phyloP scores from a whole-genome alignment of 179 eudicot genomes.

The Nepenthes alata region DNA sequence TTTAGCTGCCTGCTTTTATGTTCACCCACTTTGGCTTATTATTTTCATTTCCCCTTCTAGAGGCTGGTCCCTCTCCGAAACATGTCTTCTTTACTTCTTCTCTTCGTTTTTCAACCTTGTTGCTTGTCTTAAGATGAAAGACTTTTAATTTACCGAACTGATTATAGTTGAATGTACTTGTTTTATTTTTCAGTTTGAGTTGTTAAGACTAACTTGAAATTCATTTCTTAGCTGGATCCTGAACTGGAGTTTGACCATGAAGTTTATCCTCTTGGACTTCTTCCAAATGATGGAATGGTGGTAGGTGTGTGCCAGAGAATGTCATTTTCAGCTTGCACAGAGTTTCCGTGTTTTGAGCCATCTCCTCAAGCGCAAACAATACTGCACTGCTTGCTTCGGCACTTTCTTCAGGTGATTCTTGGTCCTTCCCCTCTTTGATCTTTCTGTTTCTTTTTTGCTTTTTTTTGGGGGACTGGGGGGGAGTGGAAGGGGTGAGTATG shows the following conservation, averaged over 20 bases:
- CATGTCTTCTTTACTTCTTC: background rate
- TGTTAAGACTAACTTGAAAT: conserved; percentile 9
- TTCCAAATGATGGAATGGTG: conserved; percentile 94
- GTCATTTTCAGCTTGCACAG: conserved; percentile 90
- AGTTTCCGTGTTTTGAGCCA: conserved; percentile 97
- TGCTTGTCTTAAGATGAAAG: conserved; percentile 2
- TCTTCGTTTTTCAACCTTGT: background rate
- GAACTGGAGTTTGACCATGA: conserved; percentile 98
- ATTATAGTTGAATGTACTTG: background rate
- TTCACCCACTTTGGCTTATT: no score
- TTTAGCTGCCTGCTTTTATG: no score
- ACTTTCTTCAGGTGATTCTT: conserved; percentile 78
- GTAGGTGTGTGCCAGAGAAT: conserved; percentile 91
- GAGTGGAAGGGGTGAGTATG: background rate
- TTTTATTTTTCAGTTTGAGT: conserved; percentile 6
- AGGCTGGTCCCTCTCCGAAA: no score
- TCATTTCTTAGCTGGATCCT: conserved; percentile 70
- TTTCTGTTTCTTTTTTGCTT: background rate
- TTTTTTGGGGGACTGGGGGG: background rate
- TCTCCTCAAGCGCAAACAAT: conserved; percentile 97
- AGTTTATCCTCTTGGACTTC: conserved; percentile 93
- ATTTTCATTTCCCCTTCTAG: no score
- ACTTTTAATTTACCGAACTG: background rate
- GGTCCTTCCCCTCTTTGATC: background rate
- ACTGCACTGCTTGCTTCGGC: conserved; percentile 86